These are phyloP conservation scores for Scutellaria minor DNA, from an alignment of 257 asterid genomes.

Conservation along the genomic window DNA sequence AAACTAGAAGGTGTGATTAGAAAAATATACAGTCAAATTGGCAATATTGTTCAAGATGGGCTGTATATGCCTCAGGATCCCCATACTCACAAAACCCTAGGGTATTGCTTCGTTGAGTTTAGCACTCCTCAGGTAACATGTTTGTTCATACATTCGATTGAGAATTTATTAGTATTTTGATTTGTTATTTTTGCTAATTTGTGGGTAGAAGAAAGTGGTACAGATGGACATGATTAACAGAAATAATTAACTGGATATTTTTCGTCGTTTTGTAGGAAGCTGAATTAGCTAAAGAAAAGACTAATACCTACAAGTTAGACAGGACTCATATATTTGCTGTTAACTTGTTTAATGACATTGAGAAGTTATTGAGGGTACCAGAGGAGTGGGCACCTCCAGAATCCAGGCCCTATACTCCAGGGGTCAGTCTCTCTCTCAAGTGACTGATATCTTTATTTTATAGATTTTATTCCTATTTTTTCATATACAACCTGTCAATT, in stretches of 20 bases:
- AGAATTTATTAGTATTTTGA: neutral
- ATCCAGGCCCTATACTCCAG: slow-evolving; percentile 73
- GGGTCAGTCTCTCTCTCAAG: slow-evolving; percentile 63
- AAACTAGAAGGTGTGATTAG: slow-evolving; percentile 82
- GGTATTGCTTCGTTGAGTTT: slow-evolving; percentile 87
- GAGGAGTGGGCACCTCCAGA: slow-evolving; percentile 99
- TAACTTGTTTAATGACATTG: slow-evolving; percentile 83
- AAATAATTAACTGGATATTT: too few species aligned
- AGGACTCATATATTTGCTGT: slow-evolving; percentile 82
- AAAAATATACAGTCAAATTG: slow-evolving; percentile 82
- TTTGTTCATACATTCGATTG: neutral
- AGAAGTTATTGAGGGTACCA: slow-evolving; percentile 76
- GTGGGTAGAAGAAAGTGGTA: neutral
- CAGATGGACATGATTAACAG: neutral
- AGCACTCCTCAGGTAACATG: slow-evolving; percentile 78
- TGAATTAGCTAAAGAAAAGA: slow-evolving; percentile 84
- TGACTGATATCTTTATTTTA: neutral
- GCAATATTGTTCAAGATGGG: slow-evolving; percentile 79
- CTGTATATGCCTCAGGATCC: slow-evolving; percentile 87
- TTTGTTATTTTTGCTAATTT: neutral
- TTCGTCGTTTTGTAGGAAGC: too few species aligned
- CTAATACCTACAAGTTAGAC: slow-evolving; percentile 82
- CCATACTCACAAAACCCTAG: slow-evolving; percentile 65
- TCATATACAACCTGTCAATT: slow-evolving; percentile 18
- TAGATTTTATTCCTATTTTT: slow-evolving; percentile 17